Evolutionary conservation across 345 rosid genomes (phyloP).

Genomic region (Citrus inodora): DNA sequence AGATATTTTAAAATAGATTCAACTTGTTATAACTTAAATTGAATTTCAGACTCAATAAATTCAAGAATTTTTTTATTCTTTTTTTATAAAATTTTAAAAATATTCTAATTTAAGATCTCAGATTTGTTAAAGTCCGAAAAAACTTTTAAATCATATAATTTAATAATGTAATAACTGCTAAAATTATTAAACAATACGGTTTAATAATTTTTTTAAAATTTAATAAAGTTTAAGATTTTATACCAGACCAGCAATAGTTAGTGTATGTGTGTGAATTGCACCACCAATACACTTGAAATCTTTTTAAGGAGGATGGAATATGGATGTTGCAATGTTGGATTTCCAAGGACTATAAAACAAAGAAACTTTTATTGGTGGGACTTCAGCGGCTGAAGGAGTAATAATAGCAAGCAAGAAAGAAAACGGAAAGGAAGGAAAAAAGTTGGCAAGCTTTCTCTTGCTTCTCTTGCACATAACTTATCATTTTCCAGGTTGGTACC

Average conservation of each 20-base stretch:
- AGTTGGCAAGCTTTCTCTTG: constrained; percentile 42
- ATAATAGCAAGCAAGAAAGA: constrained; percentile 40
- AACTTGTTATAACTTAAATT: too few species aligned
- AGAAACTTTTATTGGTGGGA: constrained; percentile 29
- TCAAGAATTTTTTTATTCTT: not conserved
- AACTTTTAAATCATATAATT: rapidly evolving
- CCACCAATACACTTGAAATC: not conserved
- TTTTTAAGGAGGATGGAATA: not conserved
- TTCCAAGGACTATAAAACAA: constrained; percentile 26
- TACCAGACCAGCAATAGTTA: too few species aligned
- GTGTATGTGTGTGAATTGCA: too few species aligned
- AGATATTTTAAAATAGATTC: not conserved
- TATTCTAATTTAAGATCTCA: too few species aligned
- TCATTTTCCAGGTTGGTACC: constrained; percentile 31
- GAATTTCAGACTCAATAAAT: too few species aligned
- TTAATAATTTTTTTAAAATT: too few species aligned
- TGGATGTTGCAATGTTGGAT: not conserved
- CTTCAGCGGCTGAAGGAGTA: constrained; percentile 26
- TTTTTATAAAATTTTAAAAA: too few species aligned
- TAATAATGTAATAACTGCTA: too few species aligned
- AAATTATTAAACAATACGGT: rapidly evolving
- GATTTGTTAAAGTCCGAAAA: rapidly evolving
- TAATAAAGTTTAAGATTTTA: too few species aligned
- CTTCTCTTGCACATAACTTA: constrained; percentile 26
- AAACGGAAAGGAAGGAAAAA: constrained; percentile 28